phyloP scores from a whole-genome alignment of 768 basidiomycete species.

The Collybia mongolica region DNA sequence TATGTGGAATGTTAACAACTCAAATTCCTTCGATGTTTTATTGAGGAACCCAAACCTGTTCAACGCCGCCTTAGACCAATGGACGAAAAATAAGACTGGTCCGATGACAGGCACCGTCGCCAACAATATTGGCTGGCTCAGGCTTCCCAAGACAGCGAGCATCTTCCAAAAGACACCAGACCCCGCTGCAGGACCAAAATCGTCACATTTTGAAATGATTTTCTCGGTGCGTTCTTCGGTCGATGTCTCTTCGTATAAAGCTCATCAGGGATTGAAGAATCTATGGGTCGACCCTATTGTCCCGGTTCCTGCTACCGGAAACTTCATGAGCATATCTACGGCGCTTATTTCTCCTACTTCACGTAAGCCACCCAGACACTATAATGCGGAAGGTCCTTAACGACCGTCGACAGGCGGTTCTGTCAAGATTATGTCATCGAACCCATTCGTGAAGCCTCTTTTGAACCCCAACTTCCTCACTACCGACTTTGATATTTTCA shows the following conservation, averaged over 20 bases:
- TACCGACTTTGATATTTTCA: constrained; percentile 6
- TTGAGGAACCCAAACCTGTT: constrained; percentile 1
- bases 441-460: constrained; percentile 8
- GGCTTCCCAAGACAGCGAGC: constrained; percentile 24
- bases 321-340: constrained; percentile 8
- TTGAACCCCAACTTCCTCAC: constrained; percentile 9
- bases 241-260: not conserved
- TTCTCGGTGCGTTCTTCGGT: constrained; percentile 23
- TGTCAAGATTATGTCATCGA: constrained; percentile 3
- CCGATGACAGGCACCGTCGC: constrained; percentile 18
- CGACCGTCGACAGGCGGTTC: constrained; percentile 6
- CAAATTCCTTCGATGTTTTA: constrained; percentile 4
- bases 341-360: constrained; percentile 5
- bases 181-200: constrained; percentile 32
- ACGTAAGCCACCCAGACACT: constrained; percentile 1
- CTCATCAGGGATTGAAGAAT: not conserved
- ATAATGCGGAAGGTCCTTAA: not conserved
- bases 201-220: constrained; percentile 33
- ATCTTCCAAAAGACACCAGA: constrained; percentile 28
- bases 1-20: constrained; percentile 6
- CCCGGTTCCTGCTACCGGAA: constrained; percentile 8
- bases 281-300: constrained; percentile 7
- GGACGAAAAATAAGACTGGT: constrained; percentile 17
- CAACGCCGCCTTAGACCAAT: constrained; percentile 4
- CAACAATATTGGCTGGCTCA: constrained; percentile 22